phyloP scores from a whole-genome alignment of 2,329 filamentous ascomycete species.

The Pseudocercospora vitis region DNA sequence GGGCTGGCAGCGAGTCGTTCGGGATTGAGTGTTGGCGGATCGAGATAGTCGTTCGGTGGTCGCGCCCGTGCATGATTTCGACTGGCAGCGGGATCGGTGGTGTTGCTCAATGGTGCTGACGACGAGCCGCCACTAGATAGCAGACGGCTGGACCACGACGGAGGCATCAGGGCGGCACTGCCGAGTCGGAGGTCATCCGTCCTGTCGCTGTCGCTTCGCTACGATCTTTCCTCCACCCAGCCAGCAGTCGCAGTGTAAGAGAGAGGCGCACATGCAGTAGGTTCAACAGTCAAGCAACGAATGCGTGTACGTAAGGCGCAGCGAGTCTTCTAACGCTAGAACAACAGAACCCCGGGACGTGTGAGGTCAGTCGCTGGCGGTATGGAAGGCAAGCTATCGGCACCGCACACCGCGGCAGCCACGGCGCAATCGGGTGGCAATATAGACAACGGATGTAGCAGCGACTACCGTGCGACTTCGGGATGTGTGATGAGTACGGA shows the following conservation, averaged over 20 bases:
- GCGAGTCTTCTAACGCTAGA: background rate
- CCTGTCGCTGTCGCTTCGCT: background rate
- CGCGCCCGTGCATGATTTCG: conserved; percentile 30
- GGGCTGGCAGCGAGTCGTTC: conserved; percentile 26
- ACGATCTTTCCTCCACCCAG: conserved; percentile 2
- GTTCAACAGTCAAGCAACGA: conserved; percentile 1
- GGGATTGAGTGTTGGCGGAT: conserved; percentile 29
- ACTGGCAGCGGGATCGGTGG: conserved; percentile 11
- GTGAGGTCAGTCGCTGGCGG: background rate
- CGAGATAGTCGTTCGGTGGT: conserved; percentile 23
- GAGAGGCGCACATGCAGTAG: conserved; percentile 4
- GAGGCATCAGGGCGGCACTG: conserved; percentile 30
- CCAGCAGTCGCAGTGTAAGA: background rate
- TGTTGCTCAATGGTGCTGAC: conserved; percentile 10
- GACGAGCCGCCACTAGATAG: conserved; percentile 29
- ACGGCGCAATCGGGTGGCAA: conserved; percentile 6
- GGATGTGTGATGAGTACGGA: background rate
- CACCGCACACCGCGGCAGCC: background rate
- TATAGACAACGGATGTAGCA: conserved; percentile 1
- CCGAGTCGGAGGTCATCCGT: conserved; percentile 3
- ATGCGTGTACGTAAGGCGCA: conserved; percentile 4
- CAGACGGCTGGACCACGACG: conserved; percentile 37
- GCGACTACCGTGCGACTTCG: background rate
- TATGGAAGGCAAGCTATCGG: conserved; percentile 6
- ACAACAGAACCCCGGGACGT: background rate